These are phyloP conservation scores for Kodamaea laetipori DNA, from an alignment of 805 yeast genomes.

Conservation along the genomic window DNA sequence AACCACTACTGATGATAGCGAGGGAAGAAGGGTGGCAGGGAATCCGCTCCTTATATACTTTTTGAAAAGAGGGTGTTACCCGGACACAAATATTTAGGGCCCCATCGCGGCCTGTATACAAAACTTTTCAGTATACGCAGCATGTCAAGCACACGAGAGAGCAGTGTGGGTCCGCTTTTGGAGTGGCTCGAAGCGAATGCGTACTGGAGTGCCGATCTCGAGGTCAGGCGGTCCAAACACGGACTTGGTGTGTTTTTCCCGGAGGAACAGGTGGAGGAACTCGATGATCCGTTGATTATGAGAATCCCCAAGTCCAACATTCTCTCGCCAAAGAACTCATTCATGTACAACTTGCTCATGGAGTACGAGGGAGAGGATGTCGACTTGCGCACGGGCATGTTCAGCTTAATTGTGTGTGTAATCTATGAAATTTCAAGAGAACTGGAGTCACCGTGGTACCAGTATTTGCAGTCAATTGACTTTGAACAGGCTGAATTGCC, in stretches of 20 bases:
- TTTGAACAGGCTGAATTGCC: slow-evolving; percentile 47
- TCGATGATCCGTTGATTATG: slow-evolving; percentile 44
- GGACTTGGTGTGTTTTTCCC: slow-evolving; percentile 72
- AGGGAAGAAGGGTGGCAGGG: slow-evolving; percentile 36
- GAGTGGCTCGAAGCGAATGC: slow-evolving; percentile 62
- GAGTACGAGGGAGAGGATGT: slow-evolving; percentile 49
- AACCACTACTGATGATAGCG: slow-evolving; percentile 75
- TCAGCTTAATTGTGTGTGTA: slow-evolving; percentile 65
- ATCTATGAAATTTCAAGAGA: slow-evolving; percentile 67
- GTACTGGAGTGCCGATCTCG: slow-evolving; percentile 53
- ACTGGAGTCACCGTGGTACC: slow-evolving; percentile 77
- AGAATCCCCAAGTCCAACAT: slow-evolving; percentile 64
- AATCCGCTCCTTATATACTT: slow-evolving; percentile 29
- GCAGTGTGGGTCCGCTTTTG: slow-evolving; percentile 15
- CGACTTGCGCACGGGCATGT: slow-evolving; percentile 52
- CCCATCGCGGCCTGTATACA: slow-evolving; percentile 3
- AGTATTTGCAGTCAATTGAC: slow-evolving; percentile 59
- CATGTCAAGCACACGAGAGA: slow-evolving; percentile 14
- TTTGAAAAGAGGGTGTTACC: slow-evolving; percentile 13
- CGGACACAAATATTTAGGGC: slow-evolving; percentile 11
- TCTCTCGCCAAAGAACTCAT: slow-evolving; percentile 59
- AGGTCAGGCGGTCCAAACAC: slow-evolving; percentile 45
- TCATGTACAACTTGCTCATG: slow-evolving; percentile 63
- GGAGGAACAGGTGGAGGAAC: slow-evolving; percentile 35
- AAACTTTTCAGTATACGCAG: not conserved